Evolutionary conservation across 768 basidiomycete genomes (phyloP).

Genomic region (Fistulinella prunicolor): DNA sequence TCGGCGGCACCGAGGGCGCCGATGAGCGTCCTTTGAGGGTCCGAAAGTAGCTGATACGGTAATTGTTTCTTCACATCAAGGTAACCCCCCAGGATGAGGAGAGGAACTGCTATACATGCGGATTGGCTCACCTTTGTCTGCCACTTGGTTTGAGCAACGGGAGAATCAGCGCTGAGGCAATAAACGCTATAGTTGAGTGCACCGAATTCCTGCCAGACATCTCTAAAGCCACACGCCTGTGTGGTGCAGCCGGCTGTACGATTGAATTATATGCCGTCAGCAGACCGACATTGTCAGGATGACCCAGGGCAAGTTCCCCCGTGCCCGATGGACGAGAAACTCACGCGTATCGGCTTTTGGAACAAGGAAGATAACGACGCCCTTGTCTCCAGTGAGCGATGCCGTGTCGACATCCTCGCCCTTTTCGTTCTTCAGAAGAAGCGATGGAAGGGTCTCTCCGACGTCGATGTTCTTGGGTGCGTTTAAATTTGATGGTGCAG

Average conservation of each 20-base stretch:
- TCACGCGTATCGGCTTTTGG: slow-evolving; percentile 84
- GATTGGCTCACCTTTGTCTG: slow-evolving; percentile 66
- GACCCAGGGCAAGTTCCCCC: no score
- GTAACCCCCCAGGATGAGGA: slow-evolving; percentile 4
- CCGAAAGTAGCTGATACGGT: slow-evolving; percentile 84
- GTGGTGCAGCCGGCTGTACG: slow-evolving; percentile 79
- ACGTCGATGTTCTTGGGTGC: slow-evolving; percentile 47
- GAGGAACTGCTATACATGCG: not conserved
- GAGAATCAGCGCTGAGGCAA: slow-evolving; percentile 78
- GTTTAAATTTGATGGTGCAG: not conserved
- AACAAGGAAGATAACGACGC: slow-evolving; percentile 78
- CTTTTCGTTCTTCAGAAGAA: slow-evolving; percentile 82
- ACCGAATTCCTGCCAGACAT: slow-evolving; percentile 74
- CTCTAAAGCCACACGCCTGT: slow-evolving; percentile 91
- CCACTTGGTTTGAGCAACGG: slow-evolving; percentile 77
- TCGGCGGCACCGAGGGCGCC: slow-evolving; percentile 76
- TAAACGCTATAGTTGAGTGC: slow-evolving; percentile 66
- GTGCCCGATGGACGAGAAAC: no score
- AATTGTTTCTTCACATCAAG: slow-evolving; percentile 67
- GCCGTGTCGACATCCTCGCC: slow-evolving; percentile 72
- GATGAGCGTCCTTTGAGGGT: slow-evolving; percentile 80
- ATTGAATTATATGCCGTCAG: slow-evolving; percentile 4
- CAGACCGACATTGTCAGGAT: no score
- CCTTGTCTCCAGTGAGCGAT: slow-evolving; percentile 61
- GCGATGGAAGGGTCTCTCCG: slow-evolving; percentile 70